Percentiles rank a stretch among this genome's conserved stretches.
Evolutionary conservation across 345 rosid species (phyloP).

Genomic region (Xanthoceras sorbifolium): DNA sequence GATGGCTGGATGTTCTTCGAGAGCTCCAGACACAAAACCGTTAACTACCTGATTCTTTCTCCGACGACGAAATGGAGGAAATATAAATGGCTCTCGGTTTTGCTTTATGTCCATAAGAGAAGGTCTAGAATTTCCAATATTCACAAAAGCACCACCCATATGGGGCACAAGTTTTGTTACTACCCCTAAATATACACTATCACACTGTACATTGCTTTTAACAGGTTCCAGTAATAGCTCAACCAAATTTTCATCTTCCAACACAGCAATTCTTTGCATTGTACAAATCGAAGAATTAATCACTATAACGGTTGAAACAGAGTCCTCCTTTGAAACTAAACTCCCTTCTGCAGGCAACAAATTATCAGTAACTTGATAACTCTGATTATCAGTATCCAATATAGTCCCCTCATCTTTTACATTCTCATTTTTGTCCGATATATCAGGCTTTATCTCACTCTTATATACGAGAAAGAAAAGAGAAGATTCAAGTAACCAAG

Average conservation of each 20-base stretch:
- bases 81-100: conserved; percentile 78
- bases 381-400: conserved; percentile 36
- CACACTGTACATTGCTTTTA: conserved; percentile 85
- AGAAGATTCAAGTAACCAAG: conserved; percentile 65
- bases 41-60: conserved; percentile 47
- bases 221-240: conserved; percentile 93
- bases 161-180: conserved; percentile 84
- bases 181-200: conserved; percentile 87
- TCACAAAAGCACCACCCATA: conserved; percentile 99
- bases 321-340: conserved; percentile 40
- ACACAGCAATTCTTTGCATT: conserved; percentile 91
- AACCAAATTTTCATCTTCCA: conserved; percentile 87
- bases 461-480: conserved; percentile 25
- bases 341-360: conserved; percentile 50
- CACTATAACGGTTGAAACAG: conserved; percentile 62
- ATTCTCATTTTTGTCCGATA: conserved; percentile 29
- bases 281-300: conserved; percentile 92
- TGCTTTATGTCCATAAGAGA: conserved; percentile 86
- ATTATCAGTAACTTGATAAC: conserved; percentile 40
- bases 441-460: conserved; percentile 31
- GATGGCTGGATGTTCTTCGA: conserved; percentile 38
- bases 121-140: conserved; percentile 78
- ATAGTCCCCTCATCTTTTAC: conserved; percentile 31
- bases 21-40: conserved; percentile 37
- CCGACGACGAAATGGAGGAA: conserved; percentile 74